phyloP scores from a whole-genome alignment of 1,284 basidiomycete genomes.

The Cystobasidium pallidum region DNA sequence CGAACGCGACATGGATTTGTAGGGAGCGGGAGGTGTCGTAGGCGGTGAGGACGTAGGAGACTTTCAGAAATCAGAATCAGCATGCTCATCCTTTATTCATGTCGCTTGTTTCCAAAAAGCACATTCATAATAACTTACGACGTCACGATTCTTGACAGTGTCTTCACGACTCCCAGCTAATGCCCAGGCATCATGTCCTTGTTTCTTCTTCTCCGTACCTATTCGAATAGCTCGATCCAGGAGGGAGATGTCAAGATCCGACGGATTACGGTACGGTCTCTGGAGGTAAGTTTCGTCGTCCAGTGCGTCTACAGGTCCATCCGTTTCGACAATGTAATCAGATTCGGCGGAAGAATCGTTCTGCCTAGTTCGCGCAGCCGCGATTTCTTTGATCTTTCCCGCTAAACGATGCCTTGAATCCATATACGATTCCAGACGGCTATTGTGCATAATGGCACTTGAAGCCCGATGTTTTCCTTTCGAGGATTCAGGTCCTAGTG shows the following conservation, averaged over 20 bases:
- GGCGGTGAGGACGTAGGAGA: slow-evolving; percentile 3
- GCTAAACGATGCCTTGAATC: slow-evolving; percentile 25
- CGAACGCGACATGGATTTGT: background rate
- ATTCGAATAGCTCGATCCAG: slow-evolving; percentile 27
- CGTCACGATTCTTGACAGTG: slow-evolving; percentile 20
- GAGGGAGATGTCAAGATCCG: slow-evolving; percentile 4
- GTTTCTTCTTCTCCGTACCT: slow-evolving; percentile 12
- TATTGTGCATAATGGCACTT: background rate
- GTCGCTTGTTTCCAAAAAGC: background rate
- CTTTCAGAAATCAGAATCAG: slow-evolving; percentile 43
- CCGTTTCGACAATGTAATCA: background rate
- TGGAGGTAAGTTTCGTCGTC: background rate
- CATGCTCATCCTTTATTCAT: slow-evolving; percentile 4
- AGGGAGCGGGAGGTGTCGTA: background rate
- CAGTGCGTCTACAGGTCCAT: background rate
- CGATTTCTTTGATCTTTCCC: slow-evolving; percentile 19
- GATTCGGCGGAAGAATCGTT: slow-evolving; percentile 1
- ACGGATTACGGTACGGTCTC: slow-evolving; percentile 30
- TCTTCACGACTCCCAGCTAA: slow-evolving; percentile 29
- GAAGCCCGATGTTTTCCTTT: slow-evolving; percentile 5
- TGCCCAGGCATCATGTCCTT: slow-evolving; percentile 32
- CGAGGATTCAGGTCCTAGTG: background rate
- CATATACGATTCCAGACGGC: background rate
- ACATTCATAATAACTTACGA: slow-evolving; percentile 25
- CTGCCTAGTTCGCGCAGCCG: slow-evolving; percentile 1